Base-by-base conservation (phyloP, 176 grass and related monocot species). In the Cocos nucifera region DNA sequence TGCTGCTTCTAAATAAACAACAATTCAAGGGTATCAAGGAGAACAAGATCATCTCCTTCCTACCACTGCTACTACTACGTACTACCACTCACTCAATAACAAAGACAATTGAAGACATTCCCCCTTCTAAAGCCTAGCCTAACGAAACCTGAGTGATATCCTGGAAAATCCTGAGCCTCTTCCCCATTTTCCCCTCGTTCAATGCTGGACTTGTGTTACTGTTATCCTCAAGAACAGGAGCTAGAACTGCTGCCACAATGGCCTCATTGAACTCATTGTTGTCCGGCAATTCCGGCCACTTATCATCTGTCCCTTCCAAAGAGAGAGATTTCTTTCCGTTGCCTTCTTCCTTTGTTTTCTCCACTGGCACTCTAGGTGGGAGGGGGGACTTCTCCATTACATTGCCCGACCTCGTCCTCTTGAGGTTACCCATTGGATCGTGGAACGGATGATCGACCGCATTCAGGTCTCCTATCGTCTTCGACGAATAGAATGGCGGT, bases 101-200 rank as follows among this genome's bases (percentile, higher is more conserved):
- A 22, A 25, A 49, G 18, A 44, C 62, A 49, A 19, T 32, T 30
- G 22, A 63, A 26, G 30, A 62, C 5, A 7, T 9, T 32, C 7
- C 5, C 29, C 6, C 1, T 5, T 7, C 29, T 7, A 22, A 22
- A 35, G 30, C 4, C 6, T 35, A 8, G 6, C n/a, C n/a, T n/a
- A n/a, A n/a, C n/a, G n/a, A n/a, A n/a, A n/a, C 81, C 75, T 71
- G 70, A 19, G 93, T 85, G 60, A 98, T 98, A 73, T 98, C 93
- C 76, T 92, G 73, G 75, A 98, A 92, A 55, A 98, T 88, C 78
- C 76, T 98, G 20, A 98, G 73, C 73, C 87, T 88, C 84, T 97
- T 73, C 70, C 70, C 70, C 23, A 63, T 73, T 59, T 73, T 91
- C 21, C 78, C 78, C 65, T 98, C 84, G 66, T 78, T 82, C 81